These are phyloP conservation scores for Candida chilensis DNA, from an alignment of 805 yeast genomes.

Conservation along the genomic window DNA sequence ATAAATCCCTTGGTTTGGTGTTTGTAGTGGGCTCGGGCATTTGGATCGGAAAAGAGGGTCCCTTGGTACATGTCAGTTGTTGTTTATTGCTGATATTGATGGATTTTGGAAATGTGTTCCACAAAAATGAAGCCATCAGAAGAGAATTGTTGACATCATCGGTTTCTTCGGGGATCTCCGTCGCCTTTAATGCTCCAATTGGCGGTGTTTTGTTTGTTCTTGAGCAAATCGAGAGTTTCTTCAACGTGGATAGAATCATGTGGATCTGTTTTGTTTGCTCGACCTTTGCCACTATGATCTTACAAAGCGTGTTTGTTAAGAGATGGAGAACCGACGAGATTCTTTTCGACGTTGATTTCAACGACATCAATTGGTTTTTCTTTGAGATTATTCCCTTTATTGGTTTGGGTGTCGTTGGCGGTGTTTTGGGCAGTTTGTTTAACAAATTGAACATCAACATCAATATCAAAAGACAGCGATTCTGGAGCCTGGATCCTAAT, in stretches of 20 bases:
- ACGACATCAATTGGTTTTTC: slow-evolving; percentile 63
- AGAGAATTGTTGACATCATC: slow-evolving; percentile 69
- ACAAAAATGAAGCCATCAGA: slow-evolving; percentile 43
- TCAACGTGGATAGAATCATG: slow-evolving; percentile 55
- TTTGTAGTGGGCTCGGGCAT: slow-evolving; percentile 68
- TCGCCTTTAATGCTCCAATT: slow-evolving; percentile 81
- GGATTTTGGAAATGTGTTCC: slow-evolving; percentile 18
- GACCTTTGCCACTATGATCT: slow-evolving; percentile 56
- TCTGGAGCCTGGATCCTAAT: slow-evolving; percentile 11
- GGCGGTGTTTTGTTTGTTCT: slow-evolving; percentile 79
- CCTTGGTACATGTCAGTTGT: slow-evolving; percentile 72
- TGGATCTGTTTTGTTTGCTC: slow-evolving; percentile 84
- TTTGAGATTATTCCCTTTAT: slow-evolving; percentile 68
- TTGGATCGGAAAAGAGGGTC: slow-evolving; percentile 85
- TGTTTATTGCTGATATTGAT: slow-evolving; percentile 37
- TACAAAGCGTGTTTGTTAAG: slow-evolving; percentile 43
- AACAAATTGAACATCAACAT: slow-evolving; percentile 36
- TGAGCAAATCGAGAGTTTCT: slow-evolving; percentile 58
- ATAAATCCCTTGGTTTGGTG: slow-evolving; percentile 49
- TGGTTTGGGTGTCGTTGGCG: slow-evolving; percentile 64
- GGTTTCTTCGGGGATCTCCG: slow-evolving; percentile 76
- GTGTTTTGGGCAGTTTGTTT: slow-evolving; percentile 50
- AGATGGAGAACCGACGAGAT: slow-evolving; percentile 40
- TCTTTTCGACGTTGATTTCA: slow-evolving; percentile 52
- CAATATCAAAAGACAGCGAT: slow-evolving; percentile 19